phyloP scores from a whole-genome alignment of 805 yeast species.

The Myxozyma monticola region DNA sequence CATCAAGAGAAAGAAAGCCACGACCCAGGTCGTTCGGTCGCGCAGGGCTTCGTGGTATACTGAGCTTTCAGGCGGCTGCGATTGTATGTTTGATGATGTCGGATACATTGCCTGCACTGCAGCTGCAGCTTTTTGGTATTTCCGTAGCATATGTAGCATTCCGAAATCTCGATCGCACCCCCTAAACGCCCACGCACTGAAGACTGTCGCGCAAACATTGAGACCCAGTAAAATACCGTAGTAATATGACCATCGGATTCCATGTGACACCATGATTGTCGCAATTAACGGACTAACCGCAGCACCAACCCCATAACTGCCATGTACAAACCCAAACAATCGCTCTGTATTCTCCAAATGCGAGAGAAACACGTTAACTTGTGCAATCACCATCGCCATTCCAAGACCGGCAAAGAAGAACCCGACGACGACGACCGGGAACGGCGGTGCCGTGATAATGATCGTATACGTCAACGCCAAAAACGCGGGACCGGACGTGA shows the following conservation, averaged over 20 bases:
- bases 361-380: conserved; percentile 53
- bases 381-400: conserved; percentile 50
- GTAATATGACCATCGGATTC: conserved; percentile 55
- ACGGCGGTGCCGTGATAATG: conserved; percentile 51
- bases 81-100: neutral
- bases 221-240: conserved; percentile 52
- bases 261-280: conserved; percentile 52
- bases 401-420: conserved; percentile 63
- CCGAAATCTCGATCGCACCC: conserved; percentile 27
- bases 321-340: conserved; percentile 64
- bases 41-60: conserved; percentile 8
- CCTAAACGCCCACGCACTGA: conserved; percentile 48
- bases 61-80: neutral
- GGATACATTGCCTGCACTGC: neutral
- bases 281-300: conserved; percentile 67
- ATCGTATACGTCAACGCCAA: conserved; percentile 48
- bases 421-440: conserved; percentile 50
- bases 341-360: conserved; percentile 54
- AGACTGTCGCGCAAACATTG: conserved; percentile 39
- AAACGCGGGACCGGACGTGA: conserved; percentile 43
- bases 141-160: conserved; percentile 16
- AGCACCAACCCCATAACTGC: conserved; percentile 71
- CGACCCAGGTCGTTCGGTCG: conserved; percentile 39
- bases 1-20: conserved; percentile 55
- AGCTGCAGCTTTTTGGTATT: conserved; percentile 6